phyloP scores from a whole-genome alignment of 75 land plant species.

The Sequoiadendron giganteum region DNA sequence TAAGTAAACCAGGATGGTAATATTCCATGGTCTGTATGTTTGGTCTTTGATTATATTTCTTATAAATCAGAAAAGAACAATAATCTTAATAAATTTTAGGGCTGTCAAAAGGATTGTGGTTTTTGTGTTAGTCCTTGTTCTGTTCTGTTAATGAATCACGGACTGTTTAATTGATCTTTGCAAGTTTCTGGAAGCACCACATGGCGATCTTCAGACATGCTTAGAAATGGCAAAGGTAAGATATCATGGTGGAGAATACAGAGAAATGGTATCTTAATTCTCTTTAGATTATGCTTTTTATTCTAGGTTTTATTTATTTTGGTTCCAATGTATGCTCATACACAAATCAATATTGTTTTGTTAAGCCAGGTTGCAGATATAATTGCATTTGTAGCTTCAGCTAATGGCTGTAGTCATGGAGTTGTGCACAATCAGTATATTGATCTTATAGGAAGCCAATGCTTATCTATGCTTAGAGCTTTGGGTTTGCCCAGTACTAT shows the following conservation, averaged over 20 bases:
- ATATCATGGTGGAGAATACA: not conserved
- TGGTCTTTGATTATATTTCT: not conserved
- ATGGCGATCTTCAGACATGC: conserved; percentile 76
- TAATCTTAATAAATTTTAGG: conserved; percentile 1
- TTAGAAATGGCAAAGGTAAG: conserved; percentile 95
- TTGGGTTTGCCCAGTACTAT: conserved; percentile 76
- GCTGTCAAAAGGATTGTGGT: not conserved
- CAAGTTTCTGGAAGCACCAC: conserved; percentile 79
- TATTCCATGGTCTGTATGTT: not conserved
- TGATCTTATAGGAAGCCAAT: conserved; percentile 65
- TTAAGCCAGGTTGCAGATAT: conserved; percentile 88
- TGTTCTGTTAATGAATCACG: not conserved
- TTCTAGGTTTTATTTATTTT: not conserved
- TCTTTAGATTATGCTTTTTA: not conserved
- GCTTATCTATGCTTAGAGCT: conserved; percentile 79
- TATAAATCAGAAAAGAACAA: not conserved
- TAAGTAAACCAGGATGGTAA: not conserved
- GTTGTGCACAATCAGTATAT: conserved; percentile 22
- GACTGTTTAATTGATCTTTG: conserved; percentile 9
- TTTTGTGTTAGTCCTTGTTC: not conserved
- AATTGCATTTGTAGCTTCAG: conserved; percentile 82
- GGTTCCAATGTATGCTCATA: not conserved
- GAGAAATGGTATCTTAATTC: not conserved
- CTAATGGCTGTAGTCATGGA: conserved; percentile 28
- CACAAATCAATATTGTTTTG: not conserved